These are phyloP conservation scores for Colletotrichum sojae DNA, from an alignment of 2,329 filamentous ascomycete species.

Conservation along the genomic window DNA sequence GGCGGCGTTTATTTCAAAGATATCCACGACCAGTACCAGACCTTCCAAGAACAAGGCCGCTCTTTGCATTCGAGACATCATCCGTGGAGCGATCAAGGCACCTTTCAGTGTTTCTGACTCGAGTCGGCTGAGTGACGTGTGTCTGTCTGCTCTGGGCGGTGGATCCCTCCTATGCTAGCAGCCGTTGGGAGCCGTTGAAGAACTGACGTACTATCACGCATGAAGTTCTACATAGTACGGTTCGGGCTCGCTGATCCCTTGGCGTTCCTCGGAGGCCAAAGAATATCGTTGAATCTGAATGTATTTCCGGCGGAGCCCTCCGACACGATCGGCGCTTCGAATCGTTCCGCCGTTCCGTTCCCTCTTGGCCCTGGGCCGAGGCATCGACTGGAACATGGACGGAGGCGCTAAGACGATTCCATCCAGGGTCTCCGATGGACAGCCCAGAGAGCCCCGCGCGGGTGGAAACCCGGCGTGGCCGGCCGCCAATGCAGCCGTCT, in stretches of 20 bases:
- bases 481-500: constrained; percentile 26
- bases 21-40: constrained; percentile 16
- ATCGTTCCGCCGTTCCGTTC: background rate
- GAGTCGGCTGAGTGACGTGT: constrained; percentile 27
- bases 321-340: background rate
- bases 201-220: background rate
- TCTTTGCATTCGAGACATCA: constrained; percentile 11
- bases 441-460: constrained; percentile 26
- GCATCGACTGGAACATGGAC: constrained; percentile 24
- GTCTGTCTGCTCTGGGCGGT: constrained; percentile 4
- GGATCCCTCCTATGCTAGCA: constrained; percentile 4
- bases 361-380: constrained; percentile 18
- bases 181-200: constrained; percentile 16
- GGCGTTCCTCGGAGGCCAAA: background rate
- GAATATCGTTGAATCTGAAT: background rate
- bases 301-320: background rate
- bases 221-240: too few relatives aligned
- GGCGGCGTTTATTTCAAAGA: constrained; percentile 26
- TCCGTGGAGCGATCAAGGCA: constrained; percentile 13
- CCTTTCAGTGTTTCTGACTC: constrained; percentile 1
- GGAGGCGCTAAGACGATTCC: constrained; percentile 35
- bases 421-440: constrained; percentile 30
- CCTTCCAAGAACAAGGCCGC: constrained; percentile 5
- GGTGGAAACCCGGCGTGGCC: constrained; percentile 32
- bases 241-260: background rate